Evolutionary conservation across 148 eudicot genomes (phyloP).

Genomic region (Talinum fruticosum): DNA sequence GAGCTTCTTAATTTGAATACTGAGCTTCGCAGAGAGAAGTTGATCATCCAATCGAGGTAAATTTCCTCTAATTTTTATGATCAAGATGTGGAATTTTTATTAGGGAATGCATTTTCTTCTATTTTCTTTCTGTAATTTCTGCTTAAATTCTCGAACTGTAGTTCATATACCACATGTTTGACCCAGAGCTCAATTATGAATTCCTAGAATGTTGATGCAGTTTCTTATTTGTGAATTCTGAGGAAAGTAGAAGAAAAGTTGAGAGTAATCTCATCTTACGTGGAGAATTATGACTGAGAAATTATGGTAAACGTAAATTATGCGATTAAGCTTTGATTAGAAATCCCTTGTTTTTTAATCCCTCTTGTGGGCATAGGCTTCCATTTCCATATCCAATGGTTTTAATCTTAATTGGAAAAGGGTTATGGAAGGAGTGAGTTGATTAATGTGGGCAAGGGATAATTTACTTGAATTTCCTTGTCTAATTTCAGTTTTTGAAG

Average conservation of each 20-base stretch:
- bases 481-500: background rate
- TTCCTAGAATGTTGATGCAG: background rate
- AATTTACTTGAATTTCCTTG: background rate
- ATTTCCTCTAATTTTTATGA: background rate
- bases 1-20: background rate
- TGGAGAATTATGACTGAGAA: background rate
- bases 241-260: background rate
- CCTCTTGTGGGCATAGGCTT: background rate
- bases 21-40: background rate
- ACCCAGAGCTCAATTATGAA: background rate
- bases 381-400: background rate
- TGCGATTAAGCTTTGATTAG: background rate
- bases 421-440: background rate
- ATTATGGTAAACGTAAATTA: no score
- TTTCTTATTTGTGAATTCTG: background rate
- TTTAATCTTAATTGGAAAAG: no score
- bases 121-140: background rate
- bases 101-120: no score
- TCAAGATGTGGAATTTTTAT: background rate
- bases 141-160: background rate
- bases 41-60: background rate
- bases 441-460: background rate
- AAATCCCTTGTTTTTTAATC: background rate
- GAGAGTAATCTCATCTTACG: background rate
- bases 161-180: background rate